Evolutionary conservation across 495 filamentous ascomycete genomes (phyloP).

Genomic region (Aspergillus affinis): DNA sequence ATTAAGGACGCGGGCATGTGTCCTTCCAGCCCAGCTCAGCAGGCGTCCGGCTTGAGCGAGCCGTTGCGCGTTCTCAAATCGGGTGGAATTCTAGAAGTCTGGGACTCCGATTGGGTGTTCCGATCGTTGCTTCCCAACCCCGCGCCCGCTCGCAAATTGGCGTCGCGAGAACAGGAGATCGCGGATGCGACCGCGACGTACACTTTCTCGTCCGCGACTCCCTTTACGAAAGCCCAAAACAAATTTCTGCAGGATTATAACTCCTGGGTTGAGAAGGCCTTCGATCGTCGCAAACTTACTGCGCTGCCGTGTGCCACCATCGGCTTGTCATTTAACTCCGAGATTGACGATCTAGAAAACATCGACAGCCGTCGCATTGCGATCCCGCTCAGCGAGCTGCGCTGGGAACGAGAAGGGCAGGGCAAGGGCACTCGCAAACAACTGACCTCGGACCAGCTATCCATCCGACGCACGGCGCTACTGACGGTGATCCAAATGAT

Average conservation of each 20-base stretch:
- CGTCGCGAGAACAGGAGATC: constrained; percentile 59
- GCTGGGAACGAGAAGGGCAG: constrained; percentile 76
- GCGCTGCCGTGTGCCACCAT: constrained; percentile 79
- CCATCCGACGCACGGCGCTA: constrained; percentile 75
- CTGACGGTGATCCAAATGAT: constrained; percentile 84
- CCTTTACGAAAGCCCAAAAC: constrained; percentile 75
- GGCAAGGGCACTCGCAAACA: constrained; percentile 38
- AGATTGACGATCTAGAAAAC: constrained; percentile 68
- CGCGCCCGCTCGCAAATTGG: constrained; percentile 52
- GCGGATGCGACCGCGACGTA: constrained; percentile 73
- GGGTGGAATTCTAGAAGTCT: constrained; percentile 81
- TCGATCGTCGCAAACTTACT: constrained; percentile 68
- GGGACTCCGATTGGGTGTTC: constrained; percentile 79
- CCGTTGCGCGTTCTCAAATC: constrained; percentile 73
- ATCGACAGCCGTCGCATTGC: constrained; percentile 75
- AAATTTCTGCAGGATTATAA: constrained; percentile 83
- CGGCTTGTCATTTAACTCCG: constrained; percentile 74
- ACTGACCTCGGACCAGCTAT: constrained; percentile 69
- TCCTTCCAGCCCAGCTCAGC: constrained; percentile 57
- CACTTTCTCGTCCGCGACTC: constrained; percentile 76
- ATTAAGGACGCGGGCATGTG: constrained; percentile 81
- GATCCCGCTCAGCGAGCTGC: constrained; percentile 80
- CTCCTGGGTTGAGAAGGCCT: constrained; percentile 71
- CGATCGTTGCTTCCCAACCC: constrained; percentile 76
- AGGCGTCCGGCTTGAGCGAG: constrained; percentile 68